Base-by-base conservation (phyloP, 192 early-diverging fungal species). In the Geranomyces variabilis region DNA sequence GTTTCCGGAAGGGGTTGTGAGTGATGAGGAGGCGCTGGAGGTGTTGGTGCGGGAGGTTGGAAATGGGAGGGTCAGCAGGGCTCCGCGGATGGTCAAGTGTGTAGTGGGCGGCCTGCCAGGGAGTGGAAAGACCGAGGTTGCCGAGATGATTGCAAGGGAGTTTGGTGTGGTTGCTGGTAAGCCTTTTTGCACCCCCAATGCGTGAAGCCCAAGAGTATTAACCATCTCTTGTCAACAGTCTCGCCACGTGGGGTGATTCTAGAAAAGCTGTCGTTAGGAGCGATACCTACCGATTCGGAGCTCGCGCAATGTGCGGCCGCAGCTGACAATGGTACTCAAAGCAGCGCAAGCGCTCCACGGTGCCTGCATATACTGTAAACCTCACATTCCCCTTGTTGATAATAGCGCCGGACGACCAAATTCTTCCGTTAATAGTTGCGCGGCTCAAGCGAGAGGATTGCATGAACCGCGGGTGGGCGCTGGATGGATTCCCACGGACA, bases 401-500 rank as follows among this genome's bases (percentile, higher is more conserved):
- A 64, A 36, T 61, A 77, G 76, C 66, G 13, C 84, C 84, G 21
- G 76, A 81, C 21, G 73, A 77, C 34, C 31, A 77, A 9, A 74
- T 86, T 34, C 28, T 66, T 5, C 59, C 65, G 13, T 34, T 86
- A 34, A 80, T 81, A 13, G 30, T 71, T 30, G 49, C 53, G 33
- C 75, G 81, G 19, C 61, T 86, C 14, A 69, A 77, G 58, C 8
- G 53, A 36, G n/a, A 49, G 6, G 80, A 86, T 51, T 83, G 82
- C 69, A 33, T 70, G 9, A 71, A 83, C 48, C 56, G 74, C 13
- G 83, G 83, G 14, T 84, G 82, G 83, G 80, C 84, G 3, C 71
- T 87, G 7, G 80, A 87, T 29, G 83, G 83, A 41, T 87, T 71
- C 66, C 85, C 85, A 19, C 58, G 62, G 58, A 77, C 75, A 1